phyloP scores from a whole-genome alignment of 331 rosid genomes.

The Arachis monticola region DNA sequence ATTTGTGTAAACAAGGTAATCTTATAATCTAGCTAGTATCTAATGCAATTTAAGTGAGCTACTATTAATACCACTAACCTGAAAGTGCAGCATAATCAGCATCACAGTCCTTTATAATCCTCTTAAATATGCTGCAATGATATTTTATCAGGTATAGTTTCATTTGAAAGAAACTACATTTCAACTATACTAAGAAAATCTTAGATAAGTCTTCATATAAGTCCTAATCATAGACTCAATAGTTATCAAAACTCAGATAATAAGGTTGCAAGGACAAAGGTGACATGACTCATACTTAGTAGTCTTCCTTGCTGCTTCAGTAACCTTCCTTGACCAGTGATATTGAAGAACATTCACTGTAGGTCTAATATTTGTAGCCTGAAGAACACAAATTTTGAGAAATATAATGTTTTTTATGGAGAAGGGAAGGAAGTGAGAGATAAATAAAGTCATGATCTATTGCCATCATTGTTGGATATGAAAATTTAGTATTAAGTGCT shows the following conservation, averaged over 20 bases:
- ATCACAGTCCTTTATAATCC: slow-evolving; percentile 40
- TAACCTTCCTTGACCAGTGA: slow-evolving; percentile 39
- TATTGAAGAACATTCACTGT: slow-evolving; percentile 2
- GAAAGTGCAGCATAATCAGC: slow-evolving; percentile 44
- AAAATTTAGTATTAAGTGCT: too few relatives aligned
- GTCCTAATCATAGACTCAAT: too few relatives aligned
- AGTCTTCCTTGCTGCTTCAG: slow-evolving; percentile 13
- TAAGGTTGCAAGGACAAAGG: too few relatives aligned
- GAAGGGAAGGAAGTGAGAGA: not conserved
- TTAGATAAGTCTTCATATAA: too few relatives aligned
- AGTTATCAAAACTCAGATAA: not conserved
- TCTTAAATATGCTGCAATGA: slow-evolving; percentile 62
- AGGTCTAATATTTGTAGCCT: slow-evolving; percentile 37
- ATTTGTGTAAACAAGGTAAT: not conserved
- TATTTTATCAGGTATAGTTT: not conserved
- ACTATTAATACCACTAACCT: slow-evolving; percentile 35
- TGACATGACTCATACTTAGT: too few relatives aligned
- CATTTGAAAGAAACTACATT: not conserved
- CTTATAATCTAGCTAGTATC: not conserved
- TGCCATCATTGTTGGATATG: not conserved
- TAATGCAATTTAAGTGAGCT: not conserved
- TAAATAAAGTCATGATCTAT: not conserved
- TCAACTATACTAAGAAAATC: too few relatives aligned
- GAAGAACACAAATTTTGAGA: slow-evolving; percentile 8
- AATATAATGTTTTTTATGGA: not conserved